phyloP scores from a whole-genome alignment of 164 flowering plant genomes.

The Piper longum region DNA sequence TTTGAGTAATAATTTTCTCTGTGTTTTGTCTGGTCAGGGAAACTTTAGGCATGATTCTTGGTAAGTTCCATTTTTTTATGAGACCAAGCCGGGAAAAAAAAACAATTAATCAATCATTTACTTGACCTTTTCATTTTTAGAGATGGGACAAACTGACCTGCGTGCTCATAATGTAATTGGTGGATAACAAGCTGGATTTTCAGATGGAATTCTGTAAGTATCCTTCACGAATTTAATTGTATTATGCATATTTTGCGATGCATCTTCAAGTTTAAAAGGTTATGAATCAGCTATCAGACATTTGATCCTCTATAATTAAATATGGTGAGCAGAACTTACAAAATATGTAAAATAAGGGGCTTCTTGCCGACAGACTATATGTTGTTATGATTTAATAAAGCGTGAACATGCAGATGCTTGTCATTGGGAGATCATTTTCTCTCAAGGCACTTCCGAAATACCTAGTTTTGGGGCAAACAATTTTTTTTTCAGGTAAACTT shows the following conservation, averaged over 20 bases:
- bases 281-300: neutral
- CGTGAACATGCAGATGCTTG: constrained; percentile 2
- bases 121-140: constrained; percentile 1
- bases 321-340: neutral
- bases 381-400: neutral
- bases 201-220: constrained; percentile 8
- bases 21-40: constrained; percentile 1
- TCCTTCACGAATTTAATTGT: neutral
- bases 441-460: constrained; percentile 6
- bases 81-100: neutral
- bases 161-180: constrained; percentile 6
- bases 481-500: constrained; percentile 7
- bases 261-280: neutral
- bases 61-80: constrained; percentile 1
- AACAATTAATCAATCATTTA: neutral
- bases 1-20: neutral
- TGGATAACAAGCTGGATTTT: constrained; percentile 8
- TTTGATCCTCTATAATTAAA: neutral
- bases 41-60: constrained; percentile 8
- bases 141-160: constrained; percentile 7
- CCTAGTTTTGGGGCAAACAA: constrained; percentile 4
- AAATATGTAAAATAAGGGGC: too few species aligned
- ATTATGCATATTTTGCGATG: neutral
- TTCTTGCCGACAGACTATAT: neutral
- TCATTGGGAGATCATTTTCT: constrained; percentile 9